A percentile compares a stretch with the other conserved stretches of the same genome.
phyloP scores from a whole-genome alignment of 495 filamentous ascomycete species.

The Aspergillus kassunensis region DNA sequence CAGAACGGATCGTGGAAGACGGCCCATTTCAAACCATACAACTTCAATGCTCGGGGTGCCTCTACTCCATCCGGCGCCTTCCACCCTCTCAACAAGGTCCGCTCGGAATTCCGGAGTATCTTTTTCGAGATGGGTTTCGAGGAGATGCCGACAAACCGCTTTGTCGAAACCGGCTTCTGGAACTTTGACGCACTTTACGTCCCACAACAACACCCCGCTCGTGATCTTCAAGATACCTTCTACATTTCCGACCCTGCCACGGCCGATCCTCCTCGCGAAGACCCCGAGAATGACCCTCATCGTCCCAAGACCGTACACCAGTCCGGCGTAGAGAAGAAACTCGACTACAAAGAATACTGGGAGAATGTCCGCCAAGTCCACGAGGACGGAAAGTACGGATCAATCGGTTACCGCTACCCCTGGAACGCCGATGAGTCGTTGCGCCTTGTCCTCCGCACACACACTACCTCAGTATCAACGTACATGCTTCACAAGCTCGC shows the following conservation, averaged over 20 bases:
- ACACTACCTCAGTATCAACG: conserved; percentile 88
- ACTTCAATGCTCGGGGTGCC: conserved; percentile 88
- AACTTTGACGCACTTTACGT: conserved; percentile 98
- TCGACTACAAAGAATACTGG: conserved; percentile 81
- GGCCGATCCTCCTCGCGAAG: conserved; percentile 74
- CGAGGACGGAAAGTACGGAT: conserved; percentile 81
- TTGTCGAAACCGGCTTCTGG: conserved; percentile 96
- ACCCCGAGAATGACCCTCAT: conserved; percentile 48
- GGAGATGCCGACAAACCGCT: conserved; percentile 54
- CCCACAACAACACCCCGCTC: conserved; percentile 94
- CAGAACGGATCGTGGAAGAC: conserved; percentile 64
- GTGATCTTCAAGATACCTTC: conserved; percentile 96
- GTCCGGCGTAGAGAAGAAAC: conserved; percentile 38
- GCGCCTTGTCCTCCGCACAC: conserved; percentile 86
- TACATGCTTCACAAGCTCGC: conserved; percentile 88
- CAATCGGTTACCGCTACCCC: conserved; percentile 91
- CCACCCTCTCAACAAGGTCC: conserved; percentile 92
- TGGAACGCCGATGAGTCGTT: conserved; percentile 88
- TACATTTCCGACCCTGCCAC: conserved; percentile 84
- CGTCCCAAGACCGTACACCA: conserved; percentile 31
- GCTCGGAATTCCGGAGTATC: conserved; percentile 89
- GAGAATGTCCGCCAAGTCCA: conserved; percentile 81
- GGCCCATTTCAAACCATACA: conserved; percentile 90
- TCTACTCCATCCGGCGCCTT: conserved; percentile 76
- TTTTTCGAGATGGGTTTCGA: conserved; percentile 78